Conservation (phyloP, 2,329 filamentous ascomycete genomes). For the Intubia oerlemansii region DNA sequence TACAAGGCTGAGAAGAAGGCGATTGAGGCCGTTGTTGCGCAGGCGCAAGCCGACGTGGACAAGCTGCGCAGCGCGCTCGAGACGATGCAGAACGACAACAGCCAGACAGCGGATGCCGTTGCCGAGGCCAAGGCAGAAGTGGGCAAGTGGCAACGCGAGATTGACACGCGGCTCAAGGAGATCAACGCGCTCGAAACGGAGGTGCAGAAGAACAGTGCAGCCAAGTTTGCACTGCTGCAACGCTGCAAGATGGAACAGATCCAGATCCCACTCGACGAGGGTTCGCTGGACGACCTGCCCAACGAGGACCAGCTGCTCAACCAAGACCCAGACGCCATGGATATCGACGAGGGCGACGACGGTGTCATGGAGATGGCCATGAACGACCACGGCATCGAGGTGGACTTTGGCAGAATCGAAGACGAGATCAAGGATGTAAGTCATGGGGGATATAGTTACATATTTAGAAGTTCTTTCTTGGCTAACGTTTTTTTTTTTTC, state of each 20-base stretch:
- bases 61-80: conserved; percentile 52
- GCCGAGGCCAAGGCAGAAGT: conserved; percentile 60
- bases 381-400: conserved; percentile 78
- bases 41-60: conserved; percentile 56
- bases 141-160: conserved; percentile 64
- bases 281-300: conserved; percentile 68
- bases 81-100: conserved; percentile 43
- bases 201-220: conserved; percentile 65
- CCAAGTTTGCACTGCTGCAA: conserved; percentile 65
- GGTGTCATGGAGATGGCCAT: conserved; percentile 40
- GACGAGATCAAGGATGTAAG: too few relatives aligned
- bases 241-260: conserved; percentile 90
- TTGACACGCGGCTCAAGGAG: conserved; percentile 50
- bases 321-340: conserved; percentile 76
- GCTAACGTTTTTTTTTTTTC: conserved; percentile 16
- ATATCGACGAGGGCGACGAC: conserved; percentile 57
- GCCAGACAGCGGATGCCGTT: conserved; percentile 52
- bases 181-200: conserved; percentile 66
- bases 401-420: conserved; percentile 65
- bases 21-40: conserved; percentile 52
- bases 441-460: too few relatives aligned
- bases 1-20: conserved; percentile 52
- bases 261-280: conserved; percentile 53
- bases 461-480: background rate
- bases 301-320: conserved; percentile 70